Evolutionary conservation across 441 rosid species (phyloP), one percentile per base, ranked within the genome.

Genomic region (Syzygium malaccense): DNA sequence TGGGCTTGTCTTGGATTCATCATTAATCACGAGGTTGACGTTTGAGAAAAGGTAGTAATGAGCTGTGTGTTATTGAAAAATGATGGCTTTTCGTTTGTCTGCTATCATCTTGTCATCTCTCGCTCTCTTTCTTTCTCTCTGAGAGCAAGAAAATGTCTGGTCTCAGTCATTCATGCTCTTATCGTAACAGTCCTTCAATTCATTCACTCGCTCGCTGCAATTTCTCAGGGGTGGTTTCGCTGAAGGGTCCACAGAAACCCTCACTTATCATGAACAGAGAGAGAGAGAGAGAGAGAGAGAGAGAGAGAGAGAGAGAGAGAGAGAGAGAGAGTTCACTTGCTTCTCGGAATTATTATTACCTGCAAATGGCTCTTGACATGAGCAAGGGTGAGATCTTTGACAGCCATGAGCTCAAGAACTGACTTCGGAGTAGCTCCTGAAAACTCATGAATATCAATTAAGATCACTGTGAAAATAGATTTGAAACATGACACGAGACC

Each of bases 341-440:
- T 53, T 49, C 26, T n/a, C 41, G 33, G 45, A 37, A 51, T 48
- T 62, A 49, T 45, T 78, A 58, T 79, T 92, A 95, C 98, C 98
- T 96, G 98, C 91, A 96, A 94, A 93, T 96, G 98, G 91, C 97
- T 95, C 93, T 96, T 96, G 83, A 96, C 98, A 91, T 96, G 98
- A 86, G 98, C 96, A 92, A 96, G 93, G 49, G 97, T 96, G 85
- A 96, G 96, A 93, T 95, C 98, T 90, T 96, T 96, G 80, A 95
- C 98, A 92, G 93, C 97, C 98, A 96, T 96, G 79, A 96, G 95
- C 89, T 96, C 98, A 66, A 96, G 96, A 90, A 96, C 98, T 26
- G 98, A 96, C 93, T 96, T 96, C 32, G 98, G 98, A 55, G 98
- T 96, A 30, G 98, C 98, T 92, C 98, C 98, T 96, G 91, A n/a